phyloP scores from a whole-genome alignment of 805 yeast species.

The Candida incommunis region DNA sequence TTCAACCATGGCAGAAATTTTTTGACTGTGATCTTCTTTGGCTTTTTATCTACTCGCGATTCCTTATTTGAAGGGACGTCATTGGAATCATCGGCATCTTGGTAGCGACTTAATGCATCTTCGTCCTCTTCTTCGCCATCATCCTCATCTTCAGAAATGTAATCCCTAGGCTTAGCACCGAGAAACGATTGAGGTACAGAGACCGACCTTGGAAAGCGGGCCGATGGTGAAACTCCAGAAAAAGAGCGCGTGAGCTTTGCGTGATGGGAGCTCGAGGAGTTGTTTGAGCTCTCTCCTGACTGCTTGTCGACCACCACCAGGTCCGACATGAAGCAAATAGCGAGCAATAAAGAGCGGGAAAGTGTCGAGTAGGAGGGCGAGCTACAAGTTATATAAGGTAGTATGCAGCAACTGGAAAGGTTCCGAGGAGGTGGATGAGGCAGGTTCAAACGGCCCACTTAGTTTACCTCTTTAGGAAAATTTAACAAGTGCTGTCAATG shows the following conservation, averaged over 20 bases:
- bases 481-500: no score
- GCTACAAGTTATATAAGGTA: not conserved
- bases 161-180: not conserved
- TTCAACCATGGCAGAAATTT: not conserved
- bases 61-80: not conserved
- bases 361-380: not conserved
- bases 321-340: not conserved
- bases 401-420: not conserved
- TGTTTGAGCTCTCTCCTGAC: no score
- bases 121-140: not conserved
- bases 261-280: no score
- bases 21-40: not conserved
- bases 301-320: not conserved
- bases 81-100: not conserved
- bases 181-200: constrained; percentile 1
- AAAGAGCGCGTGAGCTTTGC: no score
- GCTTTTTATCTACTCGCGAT: not conserved
- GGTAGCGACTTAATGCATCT: not conserved
- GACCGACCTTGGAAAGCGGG: not conserved
- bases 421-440: not conserved
- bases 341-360: not conserved
- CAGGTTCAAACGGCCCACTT: constrained; percentile 1
- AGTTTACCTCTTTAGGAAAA: not conserved
- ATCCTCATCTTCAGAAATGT: not conserved
- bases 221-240: not conserved